Evolutionary conservation across 352 stramenopile species (phyloP).

Genomic region (Phytopythium litorale): DNA sequence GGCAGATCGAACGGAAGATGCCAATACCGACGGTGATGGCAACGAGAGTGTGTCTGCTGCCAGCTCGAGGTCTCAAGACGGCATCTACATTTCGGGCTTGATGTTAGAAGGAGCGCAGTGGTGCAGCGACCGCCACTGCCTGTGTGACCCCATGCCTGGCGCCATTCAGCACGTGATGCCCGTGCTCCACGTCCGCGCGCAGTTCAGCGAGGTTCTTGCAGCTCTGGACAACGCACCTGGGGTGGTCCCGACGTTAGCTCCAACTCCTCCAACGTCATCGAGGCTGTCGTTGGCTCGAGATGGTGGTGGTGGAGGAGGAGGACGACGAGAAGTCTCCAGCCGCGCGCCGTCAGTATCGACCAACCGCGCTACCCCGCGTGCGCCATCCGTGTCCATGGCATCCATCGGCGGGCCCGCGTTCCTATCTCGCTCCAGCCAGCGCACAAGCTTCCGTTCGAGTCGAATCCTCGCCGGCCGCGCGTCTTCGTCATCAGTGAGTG

Average conservation of each 20-base stretch:
- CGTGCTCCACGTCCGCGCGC: constrained; percentile 81
- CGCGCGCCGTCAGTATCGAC: background rate
- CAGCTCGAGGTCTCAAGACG: constrained; percentile 20
- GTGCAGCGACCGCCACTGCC: constrained; percentile 38
- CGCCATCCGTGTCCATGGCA: background rate
- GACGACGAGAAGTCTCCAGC: background rate
- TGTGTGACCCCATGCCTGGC: constrained; percentile 51
- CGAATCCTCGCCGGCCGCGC: background rate
- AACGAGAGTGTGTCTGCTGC: background rate
- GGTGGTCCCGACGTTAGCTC: background rate
- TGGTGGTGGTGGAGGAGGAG: background rate
- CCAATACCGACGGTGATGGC: background rate
- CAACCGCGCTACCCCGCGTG: background rate
- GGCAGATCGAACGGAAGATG: background rate
- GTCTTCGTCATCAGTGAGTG: background rate
- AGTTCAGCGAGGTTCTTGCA: constrained; percentile 14
- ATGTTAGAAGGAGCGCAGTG: constrained; percentile 70
- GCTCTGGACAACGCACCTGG: background rate
- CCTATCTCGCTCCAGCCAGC: background rate
- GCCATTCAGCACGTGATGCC: constrained; percentile 77
- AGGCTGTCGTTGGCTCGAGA: background rate
- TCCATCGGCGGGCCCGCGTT: background rate
- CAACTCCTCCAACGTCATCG: background rate
- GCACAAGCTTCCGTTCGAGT: constrained; percentile 3
- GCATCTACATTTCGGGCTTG: constrained; percentile 57